These are phyloP conservation scores for Penicillium sp. DNA, from an alignment of 2,329 filamentous ascomycete genomes.

Conservation along the genomic window DNA sequence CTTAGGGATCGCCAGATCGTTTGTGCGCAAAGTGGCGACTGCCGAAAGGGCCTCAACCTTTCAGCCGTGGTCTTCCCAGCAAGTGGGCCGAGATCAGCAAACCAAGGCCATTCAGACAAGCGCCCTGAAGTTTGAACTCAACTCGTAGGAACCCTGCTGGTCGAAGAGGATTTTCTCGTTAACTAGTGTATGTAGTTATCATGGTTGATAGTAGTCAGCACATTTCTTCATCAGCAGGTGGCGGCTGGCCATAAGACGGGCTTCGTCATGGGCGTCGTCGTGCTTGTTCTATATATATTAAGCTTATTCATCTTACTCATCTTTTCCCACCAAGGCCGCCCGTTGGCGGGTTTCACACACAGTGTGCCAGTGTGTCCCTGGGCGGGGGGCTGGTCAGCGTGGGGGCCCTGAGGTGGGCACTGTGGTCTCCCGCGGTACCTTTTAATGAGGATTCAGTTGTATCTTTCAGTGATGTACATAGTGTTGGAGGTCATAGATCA, in stretches of 20 bases:
- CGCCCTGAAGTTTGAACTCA: slow-evolving; percentile 8
- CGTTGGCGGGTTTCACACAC: slow-evolving; percentile 5
- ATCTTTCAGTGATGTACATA: neutral
- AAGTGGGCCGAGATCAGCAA: slow-evolving; percentile 25
- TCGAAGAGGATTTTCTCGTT: neutral
- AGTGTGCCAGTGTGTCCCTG: neutral
- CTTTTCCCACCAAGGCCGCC: neutral
- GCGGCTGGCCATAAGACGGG: slow-evolving; percentile 6
- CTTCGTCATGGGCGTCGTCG: slow-evolving; percentile 17
- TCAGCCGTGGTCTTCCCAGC: neutral
- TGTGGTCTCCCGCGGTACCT: neutral
- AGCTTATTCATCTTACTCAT: neutral
- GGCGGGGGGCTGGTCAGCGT: neutral
- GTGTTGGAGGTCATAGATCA: neutral
- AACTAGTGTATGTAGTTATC: too few relatives aligned
- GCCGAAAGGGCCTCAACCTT: neutral
- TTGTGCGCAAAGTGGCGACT: neutral
- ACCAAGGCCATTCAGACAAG: slow-evolving; percentile 10
- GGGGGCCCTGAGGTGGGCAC: neutral
- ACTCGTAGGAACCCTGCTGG: neutral
- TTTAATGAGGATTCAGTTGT: neutral
- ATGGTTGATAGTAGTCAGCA: too few relatives aligned
- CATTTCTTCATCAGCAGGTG: neutral
- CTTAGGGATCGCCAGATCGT: slow-evolving; percentile 10
- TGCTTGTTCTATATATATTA: slow-evolving; percentile 22